These are phyloP conservation scores for Kwoniella sp. DNA, from an alignment of 768 basidiomycete species.

Conservation along the genomic window DNA sequence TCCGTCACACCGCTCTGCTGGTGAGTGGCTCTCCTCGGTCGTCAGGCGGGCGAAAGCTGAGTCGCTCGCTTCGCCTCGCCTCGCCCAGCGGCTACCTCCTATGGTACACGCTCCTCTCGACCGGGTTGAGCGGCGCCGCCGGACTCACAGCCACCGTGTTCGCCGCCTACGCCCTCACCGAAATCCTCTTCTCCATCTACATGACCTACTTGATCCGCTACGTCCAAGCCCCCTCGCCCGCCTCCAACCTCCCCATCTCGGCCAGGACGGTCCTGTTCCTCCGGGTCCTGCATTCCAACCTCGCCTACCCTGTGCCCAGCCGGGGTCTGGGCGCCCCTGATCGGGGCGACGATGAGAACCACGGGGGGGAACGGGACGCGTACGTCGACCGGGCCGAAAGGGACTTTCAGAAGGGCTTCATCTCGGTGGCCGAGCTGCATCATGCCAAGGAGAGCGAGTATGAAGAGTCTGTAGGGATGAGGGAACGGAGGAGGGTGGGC, in stretches of 20 bases:
- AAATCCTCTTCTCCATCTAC: conserved; percentile 38
- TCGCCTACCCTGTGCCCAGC: conserved; percentile 18
- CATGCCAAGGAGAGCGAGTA: conserved; percentile 28
- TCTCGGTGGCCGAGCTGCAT: conserved; percentile 9
- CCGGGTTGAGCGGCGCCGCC: not conserved
- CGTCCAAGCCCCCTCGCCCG: conserved; percentile 32
- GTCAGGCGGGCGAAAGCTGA: no score
- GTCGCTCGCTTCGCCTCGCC: not conserved
- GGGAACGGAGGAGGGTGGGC: conserved; percentile 22
- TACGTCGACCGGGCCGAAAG: conserved; percentile 6
- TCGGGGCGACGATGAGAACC: not conserved
- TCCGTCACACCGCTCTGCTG: conserved; percentile 36
- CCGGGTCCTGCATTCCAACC: conserved; percentile 26
- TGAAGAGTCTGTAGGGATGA: conserved; percentile 25
- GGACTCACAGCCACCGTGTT: conserved; percentile 32
- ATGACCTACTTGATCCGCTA: conserved; percentile 25
- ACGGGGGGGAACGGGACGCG: not conserved
- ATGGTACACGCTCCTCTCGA: conserved; percentile 32
- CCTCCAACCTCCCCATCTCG: conserved; percentile 25
- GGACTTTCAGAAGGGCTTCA: conserved; percentile 12
- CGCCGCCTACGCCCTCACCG: conserved; percentile 37
- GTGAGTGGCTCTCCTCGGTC: conserved; percentile 19
- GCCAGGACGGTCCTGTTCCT: conserved; percentile 26
- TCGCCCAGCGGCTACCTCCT: conserved; percentile 31
- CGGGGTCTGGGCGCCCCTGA: not conserved